phyloP scores from a whole-genome alignment of 2,329 filamentous ascomycete genomes.

The Penicillium aurantiogriseum region DNA sequence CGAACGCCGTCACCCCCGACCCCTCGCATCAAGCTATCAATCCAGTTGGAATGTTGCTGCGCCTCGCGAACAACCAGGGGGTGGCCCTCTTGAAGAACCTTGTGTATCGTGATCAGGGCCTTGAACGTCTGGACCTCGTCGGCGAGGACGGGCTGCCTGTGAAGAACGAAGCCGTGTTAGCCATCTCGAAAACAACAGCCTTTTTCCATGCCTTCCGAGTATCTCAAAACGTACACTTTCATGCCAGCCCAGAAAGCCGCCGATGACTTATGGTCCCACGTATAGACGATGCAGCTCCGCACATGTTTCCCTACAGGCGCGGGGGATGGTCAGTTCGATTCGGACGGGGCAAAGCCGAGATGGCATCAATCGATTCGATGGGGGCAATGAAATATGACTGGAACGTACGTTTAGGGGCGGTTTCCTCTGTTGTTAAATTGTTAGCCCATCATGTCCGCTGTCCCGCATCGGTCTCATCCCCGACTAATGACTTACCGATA shows the following conservation, averaged over 20 bases:
- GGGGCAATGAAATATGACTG: slow-evolving; percentile 2
- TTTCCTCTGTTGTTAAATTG: slow-evolving; percentile 53
- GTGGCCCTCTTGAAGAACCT: slow-evolving; percentile 95
- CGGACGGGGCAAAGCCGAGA: slow-evolving; percentile 1
- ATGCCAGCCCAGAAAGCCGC: slow-evolving; percentile 95
- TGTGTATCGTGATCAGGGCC: slow-evolving; percentile 93
- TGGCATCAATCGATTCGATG: slow-evolving; percentile 9
- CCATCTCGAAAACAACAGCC: background rate
- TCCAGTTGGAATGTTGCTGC: slow-evolving; percentile 82
- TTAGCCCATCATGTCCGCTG: slow-evolving; percentile 9
- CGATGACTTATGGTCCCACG: slow-evolving; percentile 97
- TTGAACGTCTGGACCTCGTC: slow-evolving; percentile 99
- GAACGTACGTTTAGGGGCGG: slow-evolving; percentile 62
- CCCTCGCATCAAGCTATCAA: slow-evolving; percentile 86
- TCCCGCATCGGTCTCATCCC: slow-evolving; percentile 4
- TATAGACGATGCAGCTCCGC: slow-evolving; percentile 95
- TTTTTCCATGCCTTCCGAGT: background rate
- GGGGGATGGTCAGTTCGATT: slow-evolving; percentile 8
- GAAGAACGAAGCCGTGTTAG: slow-evolving; percentile 13
- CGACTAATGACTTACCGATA: slow-evolving; percentile 47
- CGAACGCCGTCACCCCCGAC: slow-evolving; percentile 79
- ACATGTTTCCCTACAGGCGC: slow-evolving; percentile 75
- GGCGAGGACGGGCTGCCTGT: slow-evolving; percentile 90
- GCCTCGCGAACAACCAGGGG: slow-evolving; percentile 84
- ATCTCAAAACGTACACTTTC: slow-evolving; percentile 76